Conservation (phyloP, 2,329 filamentous ascomycete species). For the Cladophialophora immunda region DNA sequence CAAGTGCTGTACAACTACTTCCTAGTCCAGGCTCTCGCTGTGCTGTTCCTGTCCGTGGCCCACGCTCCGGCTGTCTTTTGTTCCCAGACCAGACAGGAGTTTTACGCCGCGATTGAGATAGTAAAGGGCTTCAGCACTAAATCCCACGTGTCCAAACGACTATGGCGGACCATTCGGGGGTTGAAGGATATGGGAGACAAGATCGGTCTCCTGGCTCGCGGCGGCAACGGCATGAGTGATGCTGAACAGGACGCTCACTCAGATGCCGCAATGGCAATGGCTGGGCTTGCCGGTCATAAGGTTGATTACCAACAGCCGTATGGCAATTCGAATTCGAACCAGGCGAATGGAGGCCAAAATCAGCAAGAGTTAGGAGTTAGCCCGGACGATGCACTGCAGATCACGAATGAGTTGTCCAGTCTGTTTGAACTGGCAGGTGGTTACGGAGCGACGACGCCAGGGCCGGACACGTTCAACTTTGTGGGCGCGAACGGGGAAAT, state of each 20-base stretch:
- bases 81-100: constrained; percentile 69
- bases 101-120: constrained; percentile 72
- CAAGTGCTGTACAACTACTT: constrained; percentile 74
- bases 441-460: constrained; percentile 48
- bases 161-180: constrained; percentile 71
- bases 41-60: constrained; percentile 70
- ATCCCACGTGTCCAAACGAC: constrained; percentile 67
- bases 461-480: constrained; percentile 44
- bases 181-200: constrained; percentile 71
- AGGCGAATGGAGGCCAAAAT: constrained; percentile 37
- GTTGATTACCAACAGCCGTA: constrained; percentile 65
- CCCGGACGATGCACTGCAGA: constrained; percentile 67
- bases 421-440: constrained; percentile 71
- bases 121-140: constrained; percentile 69
- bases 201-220: constrained; percentile 60
- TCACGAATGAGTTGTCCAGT: constrained; percentile 67
- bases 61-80: constrained; percentile 70
- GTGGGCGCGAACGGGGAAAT: constrained; percentile 45
- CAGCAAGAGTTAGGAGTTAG: constrained; percentile 58
- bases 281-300: constrained; percentile 68
- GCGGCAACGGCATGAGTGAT: constrained; percentile 40
- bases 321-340: constrained; percentile 39
- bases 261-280: constrained; percentile 71
- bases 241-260: constrained; percentile 64
- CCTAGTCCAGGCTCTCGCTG: constrained; percentile 69